A percentile compares a stretch with the other conserved stretches of the same genome.
Conservation (phyloP, 345 rosid genomes). For the Euphorbia pulcherrima region DNA sequence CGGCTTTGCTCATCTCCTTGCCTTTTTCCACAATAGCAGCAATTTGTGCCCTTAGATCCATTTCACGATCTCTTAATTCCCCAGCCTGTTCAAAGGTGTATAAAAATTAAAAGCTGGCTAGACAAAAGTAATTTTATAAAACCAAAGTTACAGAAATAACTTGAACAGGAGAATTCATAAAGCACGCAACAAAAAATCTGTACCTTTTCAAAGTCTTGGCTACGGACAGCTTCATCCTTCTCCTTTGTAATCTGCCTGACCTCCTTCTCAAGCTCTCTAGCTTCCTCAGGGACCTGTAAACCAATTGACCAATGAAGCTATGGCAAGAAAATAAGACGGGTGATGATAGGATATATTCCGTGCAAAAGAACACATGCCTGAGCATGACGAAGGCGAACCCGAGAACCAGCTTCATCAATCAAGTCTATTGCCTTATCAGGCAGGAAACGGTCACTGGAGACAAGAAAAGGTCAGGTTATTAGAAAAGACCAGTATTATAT, state of each 20-base stretch:
- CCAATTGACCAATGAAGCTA: background rate
- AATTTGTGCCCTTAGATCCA: slow-evolving; percentile 91
- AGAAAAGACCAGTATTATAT: background rate
- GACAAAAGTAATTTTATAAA: background rate
- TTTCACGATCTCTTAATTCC: slow-evolving; percentile 83
- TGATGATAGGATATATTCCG: slow-evolving; percentile 4
- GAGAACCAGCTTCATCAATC: slow-evolving; percentile 99
- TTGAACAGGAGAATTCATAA: background rate
- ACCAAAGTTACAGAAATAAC: background rate
- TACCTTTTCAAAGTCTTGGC: slow-evolving; percentile 98
- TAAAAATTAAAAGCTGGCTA: background rate
- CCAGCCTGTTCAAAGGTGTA: slow-evolving; percentile 63
- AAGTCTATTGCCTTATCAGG: slow-evolving; percentile 98
- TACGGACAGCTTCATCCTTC: slow-evolving; percentile 89
- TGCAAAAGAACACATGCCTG: slow-evolving; percentile 45
- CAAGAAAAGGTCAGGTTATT: background rate
- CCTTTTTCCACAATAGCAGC: slow-evolving; percentile 73
- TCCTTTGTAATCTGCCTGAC: slow-evolving; percentile 89
- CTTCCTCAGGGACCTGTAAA: slow-evolving; percentile 91
- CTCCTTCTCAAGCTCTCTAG: slow-evolving; percentile 93
- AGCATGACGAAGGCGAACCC: slow-evolving; percentile 92
- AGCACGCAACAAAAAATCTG: background rate
- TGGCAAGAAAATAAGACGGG: background rate
- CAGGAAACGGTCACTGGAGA: slow-evolving; percentile 83
- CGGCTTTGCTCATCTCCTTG: slow-evolving; percentile 94